Conservation (phyloP, 768 basidiomycete genomes). For the Tephrocybe sp. region DNA sequence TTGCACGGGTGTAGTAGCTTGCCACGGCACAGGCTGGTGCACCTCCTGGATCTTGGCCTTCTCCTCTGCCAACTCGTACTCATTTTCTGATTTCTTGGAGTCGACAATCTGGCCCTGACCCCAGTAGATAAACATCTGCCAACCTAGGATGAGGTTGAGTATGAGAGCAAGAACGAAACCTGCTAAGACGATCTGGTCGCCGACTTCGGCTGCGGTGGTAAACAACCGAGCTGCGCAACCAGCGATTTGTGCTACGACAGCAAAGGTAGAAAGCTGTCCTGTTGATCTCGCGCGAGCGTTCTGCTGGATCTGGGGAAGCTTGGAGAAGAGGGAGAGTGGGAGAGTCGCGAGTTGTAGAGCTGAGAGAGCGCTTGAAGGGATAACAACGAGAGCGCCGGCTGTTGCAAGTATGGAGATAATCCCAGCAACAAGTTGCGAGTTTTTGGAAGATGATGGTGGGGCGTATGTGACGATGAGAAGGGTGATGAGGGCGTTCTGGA, state of each 20-base stretch:
- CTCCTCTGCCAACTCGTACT: conserved; percentile 15
- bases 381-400: conserved; percentile 38
- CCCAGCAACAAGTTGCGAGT: conserved; percentile 32
- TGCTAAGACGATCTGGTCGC: conserved; percentile 74
- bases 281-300: conserved; percentile 77
- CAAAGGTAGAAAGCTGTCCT: conserved; percentile 92
- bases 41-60: conserved; percentile 15
- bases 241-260: conserved; percentile 81
- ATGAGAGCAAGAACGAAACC: conserved; percentile 82
- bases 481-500: conserved; percentile 87
- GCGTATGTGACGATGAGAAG: conserved; percentile 77
- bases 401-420: conserved; percentile 26
- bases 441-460: conserved; percentile 29
- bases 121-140: conserved; percentile 86
- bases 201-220: conserved; percentile 89
- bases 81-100: conserved; percentile 8
- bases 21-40: conserved; percentile 21
- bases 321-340: conserved; percentile 88
- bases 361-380: conserved; percentile 53
- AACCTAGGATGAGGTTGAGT: conserved; percentile 81
- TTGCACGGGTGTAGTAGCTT: conserved; percentile 24
- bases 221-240: conserved; percentile 92
- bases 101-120: conserved; percentile 39
- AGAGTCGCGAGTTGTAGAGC: conserved; percentile 82
- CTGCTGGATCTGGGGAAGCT: conserved; percentile 88